Evolutionary conservation across 192 early-diverging fungal species (phyloP), one percentile per base, ranked within the genome.

Genomic region (Umbelopsis isabellina): DNA sequence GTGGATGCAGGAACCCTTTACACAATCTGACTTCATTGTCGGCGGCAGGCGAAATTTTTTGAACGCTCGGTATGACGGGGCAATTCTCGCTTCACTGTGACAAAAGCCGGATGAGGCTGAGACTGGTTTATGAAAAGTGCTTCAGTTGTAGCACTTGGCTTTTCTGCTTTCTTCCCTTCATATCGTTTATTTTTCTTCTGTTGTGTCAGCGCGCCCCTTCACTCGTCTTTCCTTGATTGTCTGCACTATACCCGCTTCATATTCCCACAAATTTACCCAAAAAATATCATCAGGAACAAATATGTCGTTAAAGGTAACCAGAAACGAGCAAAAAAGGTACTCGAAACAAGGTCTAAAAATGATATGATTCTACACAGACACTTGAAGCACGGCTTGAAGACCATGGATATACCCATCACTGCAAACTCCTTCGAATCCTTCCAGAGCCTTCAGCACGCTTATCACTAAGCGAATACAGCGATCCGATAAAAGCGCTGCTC

Each of bases 321-420:
- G 4, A 12, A 27, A 37, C 11, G 48, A 49, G 27, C 10, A 6
- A 41, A 41, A 41, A 41, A 9, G 37, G 37, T 10, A 6, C 37
- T 41, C 2, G 37, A 41, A 41, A 41, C 10, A 41, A 1, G 2
- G 0, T 41, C 37, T 41, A 5, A 41, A 30, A 41, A 41, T 41
- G 37, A 41, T 41, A 41, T 35, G 0, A 25, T 27, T 61, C 15
- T 25, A 11, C 35, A 20, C 49, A 69, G 67, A 52, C 45, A 52
- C 67, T 69, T 52, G 67, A 69, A 44, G 49, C 48, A 49, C 67
- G 67, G 4, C 67, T 69, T 21, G 51, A 49, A 33, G 67, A 69
- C 11, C 67, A 69, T 44, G 67, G 67, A 49, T 69, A 69, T 21
- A 33, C 49, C 12, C 67, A 69, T 47, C 48, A 52, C 67, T 69